phyloP scores from a whole-genome alignment of 306 rosid genomes.

The Cucurbita pepo region DNA sequence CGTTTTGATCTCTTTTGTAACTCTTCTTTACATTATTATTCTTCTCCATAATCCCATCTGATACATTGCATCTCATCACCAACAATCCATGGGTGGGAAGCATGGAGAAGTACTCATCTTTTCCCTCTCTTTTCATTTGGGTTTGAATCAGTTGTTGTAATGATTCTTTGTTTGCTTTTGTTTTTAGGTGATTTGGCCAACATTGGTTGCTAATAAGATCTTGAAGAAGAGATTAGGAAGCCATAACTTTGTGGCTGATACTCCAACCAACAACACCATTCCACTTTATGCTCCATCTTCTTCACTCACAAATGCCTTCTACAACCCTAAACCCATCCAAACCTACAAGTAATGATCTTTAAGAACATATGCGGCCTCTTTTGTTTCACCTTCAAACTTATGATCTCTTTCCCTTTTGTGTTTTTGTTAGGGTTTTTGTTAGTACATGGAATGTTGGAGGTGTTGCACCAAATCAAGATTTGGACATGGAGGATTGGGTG shows the following conservation, averaged over 20 bases:
- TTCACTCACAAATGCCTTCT: constrained; percentile 4
- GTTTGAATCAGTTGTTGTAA: neutral
- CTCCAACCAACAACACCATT: constrained; percentile 18
- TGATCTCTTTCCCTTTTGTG: constrained; percentile 1
- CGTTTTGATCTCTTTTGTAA: constrained; percentile 2
- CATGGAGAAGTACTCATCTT: constrained; percentile 19
- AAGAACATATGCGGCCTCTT: too few species aligned
- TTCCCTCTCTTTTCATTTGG: neutral
- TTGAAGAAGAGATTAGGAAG: constrained; percentile 61
- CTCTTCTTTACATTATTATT: neutral
- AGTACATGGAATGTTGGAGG: constrained; percentile 96
- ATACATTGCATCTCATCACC: neutral
- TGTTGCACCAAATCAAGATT: constrained; percentile 49
- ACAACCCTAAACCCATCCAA: constrained; percentile 14
- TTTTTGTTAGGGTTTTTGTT: constrained; percentile 42
- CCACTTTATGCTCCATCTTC: constrained; percentile 20
- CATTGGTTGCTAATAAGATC: constrained; percentile 63
- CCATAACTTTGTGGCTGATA: constrained; percentile 56
- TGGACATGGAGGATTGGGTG: constrained; percentile 47
- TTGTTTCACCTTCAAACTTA: neutral
- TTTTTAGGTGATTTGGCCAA: constrained; percentile 62
- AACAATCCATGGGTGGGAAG: constrained; percentile 13
- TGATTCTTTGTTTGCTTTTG: neutral
- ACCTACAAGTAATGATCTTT: constrained; percentile 23
- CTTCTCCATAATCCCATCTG: neutral